A percentile compares a stretch with the other conserved stretches of the same genome.
Conservation (phyloP, 1,284 basidiomycete genomes). For the Trichosporon sp. region DNA sequence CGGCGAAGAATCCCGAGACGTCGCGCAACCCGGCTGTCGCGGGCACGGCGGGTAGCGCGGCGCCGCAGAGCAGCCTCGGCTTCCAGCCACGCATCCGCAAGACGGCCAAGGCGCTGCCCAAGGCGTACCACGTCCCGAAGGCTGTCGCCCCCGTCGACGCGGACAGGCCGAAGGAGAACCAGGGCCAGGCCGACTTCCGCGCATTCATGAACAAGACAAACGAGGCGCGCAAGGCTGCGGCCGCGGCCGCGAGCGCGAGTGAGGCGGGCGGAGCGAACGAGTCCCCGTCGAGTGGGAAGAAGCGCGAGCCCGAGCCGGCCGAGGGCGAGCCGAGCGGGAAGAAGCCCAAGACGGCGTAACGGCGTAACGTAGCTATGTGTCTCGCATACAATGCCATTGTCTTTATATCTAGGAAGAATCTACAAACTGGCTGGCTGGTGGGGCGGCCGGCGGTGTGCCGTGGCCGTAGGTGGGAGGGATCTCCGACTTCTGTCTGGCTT, state of each 20-base stretch:
- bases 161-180: constrained; percentile 2
- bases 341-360: not conserved
- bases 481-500: no score
- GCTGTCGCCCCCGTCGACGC: constrained; percentile 18
- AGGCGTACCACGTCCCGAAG: constrained; percentile 29
- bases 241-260: constrained; percentile 2
- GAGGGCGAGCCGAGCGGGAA: constrained; percentile 18
- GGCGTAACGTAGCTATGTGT: not conserved
- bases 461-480: not conserved
- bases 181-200: constrained; percentile 41
- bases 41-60: not conserved
- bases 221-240: constrained; percentile 29
- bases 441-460: not conserved
- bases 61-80: constrained; percentile 11
- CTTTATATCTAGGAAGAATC: not conserved
- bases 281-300: not conserved
- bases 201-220: constrained; percentile 43
- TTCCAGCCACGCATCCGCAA: constrained; percentile 35
- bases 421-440: constrained; percentile 3
- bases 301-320: constrained; percentile 11
- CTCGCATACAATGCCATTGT: not conserved
- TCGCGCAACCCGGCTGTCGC: not conserved
- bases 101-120: constrained; percentile 31
- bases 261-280: not conserved
- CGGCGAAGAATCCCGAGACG: not conserved